Percentiles rank a stretch among this genome's conserved stretches.
phyloP scores from a whole-genome alignment of 257 asterid species.

The Solanum okadae region DNA sequence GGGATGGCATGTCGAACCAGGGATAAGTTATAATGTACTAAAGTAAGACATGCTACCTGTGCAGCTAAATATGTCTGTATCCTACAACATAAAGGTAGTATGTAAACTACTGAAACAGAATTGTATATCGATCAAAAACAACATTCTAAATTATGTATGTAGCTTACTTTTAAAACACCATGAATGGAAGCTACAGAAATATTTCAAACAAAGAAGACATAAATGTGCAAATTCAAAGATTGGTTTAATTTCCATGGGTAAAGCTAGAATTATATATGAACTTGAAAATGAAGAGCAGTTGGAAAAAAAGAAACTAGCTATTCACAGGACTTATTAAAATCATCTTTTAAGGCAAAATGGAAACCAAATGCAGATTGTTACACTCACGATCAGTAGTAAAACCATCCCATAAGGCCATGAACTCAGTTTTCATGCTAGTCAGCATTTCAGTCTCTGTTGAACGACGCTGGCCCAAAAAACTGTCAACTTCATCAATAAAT shows the following conservation, averaged over 20 bases:
- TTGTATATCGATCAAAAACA: not conserved
- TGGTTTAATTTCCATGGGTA: not conserved
- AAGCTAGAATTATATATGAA: not conserved
- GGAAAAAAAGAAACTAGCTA: not conserved
- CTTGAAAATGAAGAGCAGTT: not conserved
- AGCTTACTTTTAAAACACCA: not conserved
- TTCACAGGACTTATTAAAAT: not conserved
- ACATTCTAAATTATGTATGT: not conserved
- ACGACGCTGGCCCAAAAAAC: slow-evolving; percentile 92
- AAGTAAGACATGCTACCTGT: not conserved
- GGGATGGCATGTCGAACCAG: not conserved
- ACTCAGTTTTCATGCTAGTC: slow-evolving; percentile 89
- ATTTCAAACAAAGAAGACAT: not conserved
- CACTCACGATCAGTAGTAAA: slow-evolving; percentile 87
- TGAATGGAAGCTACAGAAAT: not conserved
- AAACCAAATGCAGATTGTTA: not conserved
- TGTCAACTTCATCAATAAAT: slow-evolving; percentile 92
- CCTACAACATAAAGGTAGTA: not conserved
- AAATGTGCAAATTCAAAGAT: not conserved
- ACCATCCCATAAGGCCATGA: slow-evolving; percentile 99
- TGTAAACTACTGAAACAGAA: not conserved
- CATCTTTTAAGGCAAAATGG: not conserved
- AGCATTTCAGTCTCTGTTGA: slow-evolving; percentile 68
- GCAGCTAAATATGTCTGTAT: not conserved
- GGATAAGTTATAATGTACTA: not conserved